Evolutionary conservation across 1,284 basidiomycete species (phyloP), one percentile per base, ranked within the genome.

Genomic region (Abortiporus biennis): DNA sequence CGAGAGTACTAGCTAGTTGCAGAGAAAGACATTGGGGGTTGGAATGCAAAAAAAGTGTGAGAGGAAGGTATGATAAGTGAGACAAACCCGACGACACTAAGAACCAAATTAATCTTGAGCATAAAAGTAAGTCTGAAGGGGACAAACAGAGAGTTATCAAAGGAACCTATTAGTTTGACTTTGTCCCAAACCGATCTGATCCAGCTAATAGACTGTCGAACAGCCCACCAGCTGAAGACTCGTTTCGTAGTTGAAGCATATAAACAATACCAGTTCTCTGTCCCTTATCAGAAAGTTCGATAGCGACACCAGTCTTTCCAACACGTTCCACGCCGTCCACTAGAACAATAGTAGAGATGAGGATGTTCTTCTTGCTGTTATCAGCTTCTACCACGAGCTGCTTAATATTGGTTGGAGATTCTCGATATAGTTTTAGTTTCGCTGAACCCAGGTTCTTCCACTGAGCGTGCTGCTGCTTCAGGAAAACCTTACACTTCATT

Each of bases 401-500:
- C 66, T 98, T 98, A 54, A 92, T 69, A 54, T 92, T 89, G 23
- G 84, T 88, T 20, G 90, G 91, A 46, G 77, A 71, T 57, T 92
- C 77, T 42, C 79, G 77, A 62, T 92, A 99, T 37, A 98, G 69
- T 59, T 90, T 93, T 48, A 99, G 72, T 54, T 84, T 83, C 4
- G 90, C 92, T 9, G 85, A 72, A 1, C 96, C 96, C 30, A 99
- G 71, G 2, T 89, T 83, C 69, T 97, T 99, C 96, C 96, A 99
- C 62, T 97, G 92, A 19, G 85, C 85, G 59, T 98, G 94, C 30
- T 89, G 82, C 57, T 96, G 92, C 62, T 99, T 88, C 42, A 96
- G 69, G 69, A 98, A 99, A 24, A 98, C 84, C 65, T 99, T 98
- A 78, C 95, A 98, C 62, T 95, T 94, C 90, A 96, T 97, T 57